These are phyloP conservation scores for Clitopilus hobsonii DNA, from an alignment of 768 basidiomycete species.

Conservation along the genomic window DNA sequence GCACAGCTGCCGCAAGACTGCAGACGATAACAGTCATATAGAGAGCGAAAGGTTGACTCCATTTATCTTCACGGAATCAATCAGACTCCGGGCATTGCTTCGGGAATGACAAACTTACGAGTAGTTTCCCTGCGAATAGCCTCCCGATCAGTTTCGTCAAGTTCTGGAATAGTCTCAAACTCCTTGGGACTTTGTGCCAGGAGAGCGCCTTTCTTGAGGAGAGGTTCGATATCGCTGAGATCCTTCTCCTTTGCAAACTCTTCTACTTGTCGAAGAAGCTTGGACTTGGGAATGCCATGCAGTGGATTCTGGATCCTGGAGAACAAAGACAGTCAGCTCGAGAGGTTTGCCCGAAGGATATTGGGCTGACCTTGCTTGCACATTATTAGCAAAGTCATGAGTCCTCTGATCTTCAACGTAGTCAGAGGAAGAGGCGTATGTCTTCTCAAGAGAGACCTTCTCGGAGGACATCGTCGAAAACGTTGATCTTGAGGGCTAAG, in stretches of 20 bases:
- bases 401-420: slow-evolving; percentile 18
- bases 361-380: slow-evolving; percentile 33
- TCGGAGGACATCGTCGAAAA: slow-evolving; percentile 21
- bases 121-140: slow-evolving; percentile 41
- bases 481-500: slow-evolving; percentile 11
- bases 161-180: slow-evolving; percentile 36
- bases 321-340: neutral
- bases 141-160: slow-evolving; percentile 33
- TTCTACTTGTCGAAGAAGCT: slow-evolving; percentile 56
- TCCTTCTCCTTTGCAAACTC: slow-evolving; percentile 50
- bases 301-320: slow-evolving; percentile 41
- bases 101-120: slow-evolving; percentile 22
- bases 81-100: neutral
- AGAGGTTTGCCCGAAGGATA: neutral
- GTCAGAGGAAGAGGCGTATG: neutral
- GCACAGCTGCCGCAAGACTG: slow-evolving; percentile 77
- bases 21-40: slow-evolving; percentile 46
- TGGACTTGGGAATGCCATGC: slow-evolving; percentile 53
- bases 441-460: slow-evolving; percentile 12
- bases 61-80: slow-evolving; percentile 30
- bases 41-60: slow-evolving; percentile 40
- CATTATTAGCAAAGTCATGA: slow-evolving; percentile 32
- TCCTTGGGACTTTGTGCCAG: slow-evolving; percentile 61
- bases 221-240: slow-evolving; percentile 35
- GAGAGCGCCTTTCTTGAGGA: slow-evolving; percentile 68